Percentiles rank a stretch among this genome's conserved stretches.
Evolutionary conservation across 768 basidiomycete species (phyloP).

Genomic region (Leucosporidium yakuticum): DNA sequence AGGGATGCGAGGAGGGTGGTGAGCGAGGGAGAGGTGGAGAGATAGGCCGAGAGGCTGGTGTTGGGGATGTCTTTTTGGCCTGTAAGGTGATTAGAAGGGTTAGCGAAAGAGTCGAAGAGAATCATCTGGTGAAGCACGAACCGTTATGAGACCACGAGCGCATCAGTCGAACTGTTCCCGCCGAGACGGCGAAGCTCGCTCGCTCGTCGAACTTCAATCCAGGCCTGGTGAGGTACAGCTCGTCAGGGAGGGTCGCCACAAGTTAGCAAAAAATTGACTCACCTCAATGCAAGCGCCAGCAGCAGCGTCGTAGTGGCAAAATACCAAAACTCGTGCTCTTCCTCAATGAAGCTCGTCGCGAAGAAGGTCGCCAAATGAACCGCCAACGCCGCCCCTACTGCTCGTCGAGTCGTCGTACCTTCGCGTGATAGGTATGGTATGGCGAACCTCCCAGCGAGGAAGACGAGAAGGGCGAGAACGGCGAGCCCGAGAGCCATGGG

Average conservation of each 20-base stretch:
- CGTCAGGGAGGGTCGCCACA: neutral
- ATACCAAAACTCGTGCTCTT: constrained; percentile 31
- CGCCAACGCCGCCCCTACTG: constrained; percentile 3
- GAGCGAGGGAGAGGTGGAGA: neutral
- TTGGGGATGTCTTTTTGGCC: constrained; percentile 29
- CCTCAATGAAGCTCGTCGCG: constrained; percentile 31
- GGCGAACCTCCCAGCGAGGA: neutral
- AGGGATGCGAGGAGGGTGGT: neutral
- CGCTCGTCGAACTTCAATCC: neutral
- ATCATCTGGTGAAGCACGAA: neutral
- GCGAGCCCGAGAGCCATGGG: constrained; percentile 68
- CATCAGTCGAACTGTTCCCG: neutral
- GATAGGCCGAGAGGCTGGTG: neutral
- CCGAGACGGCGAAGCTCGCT: neutral
- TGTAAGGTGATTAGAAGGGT: neutral
- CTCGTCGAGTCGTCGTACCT: neutral
- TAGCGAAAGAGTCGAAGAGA: neutral
- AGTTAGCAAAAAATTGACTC: neutral
- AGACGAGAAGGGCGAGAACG: constrained; percentile 45
- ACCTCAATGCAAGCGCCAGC: neutral
- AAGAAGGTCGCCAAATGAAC: constrained; percentile 15
- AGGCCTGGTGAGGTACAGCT: neutral
- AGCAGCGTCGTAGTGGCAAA: constrained; percentile 1
- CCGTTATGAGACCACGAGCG: constrained; percentile 28
- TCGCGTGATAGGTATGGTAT: neutral